phyloP scores from a whole-genome alignment of 1,284 basidiomycete genomes.

The Ganoderma lucidum region DNA sequence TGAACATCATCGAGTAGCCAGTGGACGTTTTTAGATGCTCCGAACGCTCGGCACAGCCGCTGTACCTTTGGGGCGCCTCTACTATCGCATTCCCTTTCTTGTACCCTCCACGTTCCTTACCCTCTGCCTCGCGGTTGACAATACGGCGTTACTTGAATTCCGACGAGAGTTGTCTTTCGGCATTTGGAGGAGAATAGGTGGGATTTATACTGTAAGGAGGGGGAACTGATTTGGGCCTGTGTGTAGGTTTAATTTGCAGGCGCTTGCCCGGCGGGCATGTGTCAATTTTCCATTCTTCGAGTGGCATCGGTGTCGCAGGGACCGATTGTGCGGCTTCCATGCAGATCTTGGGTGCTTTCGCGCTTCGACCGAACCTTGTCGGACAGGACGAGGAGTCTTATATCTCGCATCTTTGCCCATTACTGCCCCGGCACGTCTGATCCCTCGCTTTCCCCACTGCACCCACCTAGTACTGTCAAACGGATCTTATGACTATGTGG shows the following conservation, averaged over 20 bases:
- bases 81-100: constrained; percentile 7
- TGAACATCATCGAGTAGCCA: constrained; percentile 75
- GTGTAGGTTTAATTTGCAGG: not conserved
- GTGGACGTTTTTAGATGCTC: constrained; percentile 6
- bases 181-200: not conserved
- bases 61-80: constrained; percentile 14
- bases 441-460: not conserved
- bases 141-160: not conserved
- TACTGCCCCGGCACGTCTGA: not conserved
- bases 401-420: not conserved
- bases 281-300: constrained; percentile 4
- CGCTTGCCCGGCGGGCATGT: not conserved
- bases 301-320: not conserved
- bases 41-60: constrained; percentile 7
- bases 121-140: not conserved
- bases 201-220: not conserved
- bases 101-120: not conserved
- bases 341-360: not conserved
- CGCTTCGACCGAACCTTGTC: not conserved
- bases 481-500: not conserved
- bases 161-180: not conserved
- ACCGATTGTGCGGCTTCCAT: not conserved
- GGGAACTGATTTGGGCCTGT: not conserved
- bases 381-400: not conserved
- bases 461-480: not conserved